Evolutionary conservation across 2,329 filamentous ascomycete genomes (phyloP).

Genomic region (Trichoderma atroviride): DNA sequence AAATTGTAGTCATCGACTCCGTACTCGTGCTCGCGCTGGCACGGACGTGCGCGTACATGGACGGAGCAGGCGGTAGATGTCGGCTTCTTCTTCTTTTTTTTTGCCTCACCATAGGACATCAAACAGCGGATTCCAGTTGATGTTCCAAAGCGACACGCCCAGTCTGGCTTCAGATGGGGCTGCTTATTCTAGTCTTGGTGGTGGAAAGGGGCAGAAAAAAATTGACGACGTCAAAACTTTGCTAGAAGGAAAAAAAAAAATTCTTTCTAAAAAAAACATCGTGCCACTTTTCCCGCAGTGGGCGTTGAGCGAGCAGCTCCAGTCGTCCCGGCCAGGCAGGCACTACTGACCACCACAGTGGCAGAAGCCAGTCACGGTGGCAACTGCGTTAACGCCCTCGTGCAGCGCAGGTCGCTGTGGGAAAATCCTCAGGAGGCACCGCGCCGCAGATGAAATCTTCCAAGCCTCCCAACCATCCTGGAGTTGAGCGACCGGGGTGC

Average conservation of each 20-base stretch:
- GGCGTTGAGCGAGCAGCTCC: constrained; percentile 7
- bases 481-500: neutral
- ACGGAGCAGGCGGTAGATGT: neutral
- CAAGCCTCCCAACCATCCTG: constrained; percentile 18
- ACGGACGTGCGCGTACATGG: neutral
- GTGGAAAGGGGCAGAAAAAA: constrained; percentile 24
- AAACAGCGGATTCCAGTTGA: neutral
- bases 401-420: constrained; percentile 21
- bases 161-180: neutral
- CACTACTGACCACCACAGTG: neutral
- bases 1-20: constrained; percentile 14
- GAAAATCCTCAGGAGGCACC: constrained; percentile 17
- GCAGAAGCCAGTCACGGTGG: constrained; percentile 3
- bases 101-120: neutral
- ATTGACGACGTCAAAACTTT: neutral
- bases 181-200: constrained; percentile 10
- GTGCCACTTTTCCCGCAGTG: constrained; percentile 5
- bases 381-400: constrained; percentile 25
- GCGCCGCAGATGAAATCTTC: neutral
- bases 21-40: constrained; percentile 1
- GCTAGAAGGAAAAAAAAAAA: neutral
- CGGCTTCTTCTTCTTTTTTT: neutral
- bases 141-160: neutral
- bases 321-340: constrained; percentile 23
- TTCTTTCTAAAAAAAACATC: constrained; percentile 13